Conservation (phyloP, 805 yeast species). For the Wickerhamomyces bisporus region DNA sequence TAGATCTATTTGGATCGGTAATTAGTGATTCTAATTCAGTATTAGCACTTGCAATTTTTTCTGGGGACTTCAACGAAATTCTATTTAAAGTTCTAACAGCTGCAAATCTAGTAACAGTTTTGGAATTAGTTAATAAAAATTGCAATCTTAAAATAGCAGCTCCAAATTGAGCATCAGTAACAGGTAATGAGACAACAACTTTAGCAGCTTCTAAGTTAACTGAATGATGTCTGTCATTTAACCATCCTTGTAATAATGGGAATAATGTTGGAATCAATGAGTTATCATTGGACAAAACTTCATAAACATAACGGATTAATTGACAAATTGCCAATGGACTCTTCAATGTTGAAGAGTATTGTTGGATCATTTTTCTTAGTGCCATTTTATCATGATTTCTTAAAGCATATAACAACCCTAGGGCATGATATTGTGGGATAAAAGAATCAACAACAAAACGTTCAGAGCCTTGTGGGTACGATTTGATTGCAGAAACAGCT, state of each 20-base stretch:
- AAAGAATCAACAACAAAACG: constrained; percentile 64
- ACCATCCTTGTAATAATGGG: constrained; percentile 63
- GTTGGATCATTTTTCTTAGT: constrained; percentile 80
- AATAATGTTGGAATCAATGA: constrained; percentile 50
- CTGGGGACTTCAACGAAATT: constrained; percentile 77
- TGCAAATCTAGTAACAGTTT: constrained; percentile 86
- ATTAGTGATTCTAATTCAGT: constrained; percentile 81
- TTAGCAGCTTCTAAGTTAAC: constrained; percentile 92
- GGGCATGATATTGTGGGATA: constrained; percentile 92
- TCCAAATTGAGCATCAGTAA: constrained; percentile 60
- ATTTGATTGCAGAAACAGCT: constrained; percentile 56
- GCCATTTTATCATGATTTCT: constrained; percentile 94
- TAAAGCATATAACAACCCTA: constrained; percentile 83
- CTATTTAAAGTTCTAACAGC: constrained; percentile 88
- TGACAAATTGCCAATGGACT: constrained; percentile 82
- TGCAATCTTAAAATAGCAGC: constrained; percentile 71
- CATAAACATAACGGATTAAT: constrained; percentile 76
- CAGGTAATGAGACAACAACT: constrained; percentile 33
- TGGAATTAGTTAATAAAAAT: constrained; percentile 75
- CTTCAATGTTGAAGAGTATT: constrained; percentile 60
- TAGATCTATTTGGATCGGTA: constrained; percentile 82
- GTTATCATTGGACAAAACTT: constrained; percentile 67
- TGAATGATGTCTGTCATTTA: constrained; percentile 78
- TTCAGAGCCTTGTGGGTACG: constrained; percentile 32
- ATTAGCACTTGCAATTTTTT: constrained; percentile 72